Conservation (phyloP, 805 yeast genomes). For the Starmera pachycereana region DNA sequence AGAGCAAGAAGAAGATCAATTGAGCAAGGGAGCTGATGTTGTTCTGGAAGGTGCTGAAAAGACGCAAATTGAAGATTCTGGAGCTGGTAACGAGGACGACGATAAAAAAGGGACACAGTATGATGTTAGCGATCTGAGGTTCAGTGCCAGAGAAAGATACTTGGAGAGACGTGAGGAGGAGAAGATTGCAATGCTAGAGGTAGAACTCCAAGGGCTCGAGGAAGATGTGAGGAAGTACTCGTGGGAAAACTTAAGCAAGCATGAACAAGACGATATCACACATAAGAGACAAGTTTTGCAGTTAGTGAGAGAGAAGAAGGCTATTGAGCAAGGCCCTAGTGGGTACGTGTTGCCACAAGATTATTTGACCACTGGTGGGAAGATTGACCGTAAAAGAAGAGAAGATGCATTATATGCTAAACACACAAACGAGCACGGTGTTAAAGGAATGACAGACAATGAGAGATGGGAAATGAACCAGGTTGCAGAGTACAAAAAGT, state of each 20-base stretch:
- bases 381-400: constrained; percentile 44
- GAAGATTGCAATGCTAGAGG: constrained; percentile 30
- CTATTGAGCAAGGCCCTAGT: constrained; percentile 18
- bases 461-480: constrained; percentile 17
- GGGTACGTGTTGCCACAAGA: constrained; percentile 51
- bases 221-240: constrained; percentile 40
- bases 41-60: constrained; percentile 10
- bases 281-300: constrained; percentile 40
- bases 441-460: constrained; percentile 16
- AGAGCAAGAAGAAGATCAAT: constrained; percentile 28
- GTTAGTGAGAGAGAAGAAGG: constrained; percentile 30
- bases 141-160: constrained; percentile 39
- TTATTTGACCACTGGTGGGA: constrained; percentile 39
- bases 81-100: constrained; percentile 2
- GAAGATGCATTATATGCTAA: constrained; percentile 35
- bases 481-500: constrained; percentile 7
- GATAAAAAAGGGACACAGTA: constrained; percentile 5
- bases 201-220: constrained; percentile 40
- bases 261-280: constrained; percentile 41
- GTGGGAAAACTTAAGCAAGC: constrained; percentile 38
- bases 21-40: too few relatives aligned
- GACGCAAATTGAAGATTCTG: constrained; percentile 22
- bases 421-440: constrained; percentile 25
- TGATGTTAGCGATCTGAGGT: constrained; percentile 27
- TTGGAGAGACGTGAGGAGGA: constrained; percentile 38